phyloP scores from a whole-genome alignment of 192 early-diverging fungal genomes.

The Jimgerdemannia flammicorona region DNA sequence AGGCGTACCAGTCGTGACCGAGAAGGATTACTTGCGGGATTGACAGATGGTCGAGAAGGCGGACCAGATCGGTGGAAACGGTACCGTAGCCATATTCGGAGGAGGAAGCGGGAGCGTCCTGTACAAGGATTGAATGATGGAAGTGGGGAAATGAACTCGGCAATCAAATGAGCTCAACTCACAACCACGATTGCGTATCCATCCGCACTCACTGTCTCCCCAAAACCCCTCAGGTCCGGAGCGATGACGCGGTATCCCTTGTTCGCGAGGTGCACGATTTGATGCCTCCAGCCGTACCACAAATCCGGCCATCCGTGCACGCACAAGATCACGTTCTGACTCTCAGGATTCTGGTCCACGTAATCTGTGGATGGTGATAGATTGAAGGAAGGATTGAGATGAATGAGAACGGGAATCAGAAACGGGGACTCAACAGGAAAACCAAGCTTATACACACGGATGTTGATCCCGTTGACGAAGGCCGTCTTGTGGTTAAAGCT shows the following conservation, averaged over 20 bases:
- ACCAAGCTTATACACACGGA: conserved; percentile 5
- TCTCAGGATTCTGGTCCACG: conserved; percentile 27
- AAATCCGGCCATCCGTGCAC: conserved; percentile 36
- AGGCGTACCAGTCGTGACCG: conserved; percentile 63
- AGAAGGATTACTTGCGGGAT: conserved; percentile 47
- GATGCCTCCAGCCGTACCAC: conserved; percentile 29
- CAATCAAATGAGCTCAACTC: no score
- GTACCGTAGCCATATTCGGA: conserved; percentile 43
- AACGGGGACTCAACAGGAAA: no score
- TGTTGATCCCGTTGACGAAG: conserved; percentile 23
- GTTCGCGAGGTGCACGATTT: conserved; percentile 43
- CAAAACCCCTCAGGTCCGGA: conserved; percentile 46
- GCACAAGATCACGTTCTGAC: conserved; percentile 15
- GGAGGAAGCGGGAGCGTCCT: conserved; percentile 17
- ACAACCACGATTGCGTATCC: no score
- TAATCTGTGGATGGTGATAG: conserved; percentile 10
- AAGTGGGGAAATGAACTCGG: no score
- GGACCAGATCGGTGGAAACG: conserved; percentile 49
- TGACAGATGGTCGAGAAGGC: conserved; percentile 53
- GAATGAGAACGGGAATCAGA: background rate
- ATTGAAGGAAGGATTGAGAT: background rate
- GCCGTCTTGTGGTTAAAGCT: conserved; percentile 22
- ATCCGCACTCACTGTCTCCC: conserved; percentile 39
- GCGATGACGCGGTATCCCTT: conserved; percentile 59
- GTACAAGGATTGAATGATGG: background rate